Base-by-base conservation (phyloP, 2,329 filamentous ascomycete genomes). In the Pseudogymnoascus sp. region DNA sequence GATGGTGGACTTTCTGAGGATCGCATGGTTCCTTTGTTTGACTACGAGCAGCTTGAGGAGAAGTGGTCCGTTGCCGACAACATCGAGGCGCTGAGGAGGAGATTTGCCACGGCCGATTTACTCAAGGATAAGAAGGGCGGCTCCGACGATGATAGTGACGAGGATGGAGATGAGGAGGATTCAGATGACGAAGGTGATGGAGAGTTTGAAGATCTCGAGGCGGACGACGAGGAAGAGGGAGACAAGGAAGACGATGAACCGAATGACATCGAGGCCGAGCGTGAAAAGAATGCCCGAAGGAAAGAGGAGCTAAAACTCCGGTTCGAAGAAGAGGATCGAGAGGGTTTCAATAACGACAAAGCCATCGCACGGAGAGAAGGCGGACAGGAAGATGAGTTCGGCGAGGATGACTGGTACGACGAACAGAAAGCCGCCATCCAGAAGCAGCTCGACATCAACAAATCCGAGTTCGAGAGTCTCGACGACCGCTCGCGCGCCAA, bases 321-420 rank as follows among this genome's bases (percentile, higher is more conserved):
- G 1, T 99, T 99, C 71, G 94, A 99, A 71, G 92, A 97, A 74
- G 94, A 99, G 78, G 94, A 99, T 71, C 84, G 90, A n/a, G 94
- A 99, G 72, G 94, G 94, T 0, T 92, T 97, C 72, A 86, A 89
- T 69, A 95, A 95, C 70, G 91, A 94, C 74, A 95, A 95, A 71
- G 86, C 89, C 28, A 85, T 87, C 58, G 88, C 88, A 9, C 83
- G 88, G 36, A 80, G 84, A 65, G 88, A 91, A 66, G 85, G 83
- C 30, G 87, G 82, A 35, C 81, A 81, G 2, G 85, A 93, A 60
- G 79, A 85, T 62, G 88, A 95, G 70, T 97, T 96, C 70, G 94
- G 92, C 59, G 94, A 99, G 74, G 94, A 99, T 72, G 90, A 99
- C 61, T 99, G 95, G 95, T 99, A 99, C 72, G 94, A 97, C 71